Evolutionary conservation across 495 filamentous ascomycete species (phyloP).

Genomic region (Parathielavia appendiculata): DNA sequence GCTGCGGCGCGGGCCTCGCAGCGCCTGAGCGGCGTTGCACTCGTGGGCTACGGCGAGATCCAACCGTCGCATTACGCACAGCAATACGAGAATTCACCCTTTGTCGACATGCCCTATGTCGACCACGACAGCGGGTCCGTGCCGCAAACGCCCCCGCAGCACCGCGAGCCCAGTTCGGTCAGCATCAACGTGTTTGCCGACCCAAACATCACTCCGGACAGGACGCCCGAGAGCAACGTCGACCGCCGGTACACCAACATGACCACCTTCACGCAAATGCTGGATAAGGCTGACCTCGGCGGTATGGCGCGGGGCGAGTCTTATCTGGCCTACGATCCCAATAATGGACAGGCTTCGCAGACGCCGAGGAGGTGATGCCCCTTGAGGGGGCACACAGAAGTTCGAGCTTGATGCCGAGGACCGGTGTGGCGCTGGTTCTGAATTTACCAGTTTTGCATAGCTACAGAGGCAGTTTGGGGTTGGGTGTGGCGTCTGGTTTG

Average conservation of each 20-base stretch:
- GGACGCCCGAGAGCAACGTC: slow-evolving; percentile 7
- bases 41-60: slow-evolving; percentile 18
- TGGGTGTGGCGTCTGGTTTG: background rate
- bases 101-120: slow-evolving; percentile 13
- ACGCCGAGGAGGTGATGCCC: background rate
- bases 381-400: background rate
- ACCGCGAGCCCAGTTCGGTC: slow-evolving; percentile 53
- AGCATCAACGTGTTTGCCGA: slow-evolving; percentile 70
- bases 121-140: slow-evolving; percentile 11
- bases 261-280: slow-evolving; percentile 63
- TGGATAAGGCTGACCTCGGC: slow-evolving; percentile 48
- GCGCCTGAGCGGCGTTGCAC: slow-evolving; percentile 20
- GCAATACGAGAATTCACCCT: background rate
- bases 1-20: background rate
- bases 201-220: slow-evolving; percentile 39
- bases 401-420: background rate
- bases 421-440: background rate
- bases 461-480: background rate
- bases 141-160: slow-evolving; percentile 27
- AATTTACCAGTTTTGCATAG: background rate
- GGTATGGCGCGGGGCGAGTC: slow-evolving; percentile 45
- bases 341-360: background rate
- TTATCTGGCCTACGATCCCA: slow-evolving; percentile 27
- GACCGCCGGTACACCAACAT: slow-evolving; percentile 27
- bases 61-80: slow-evolving; percentile 11